Base-by-base conservation (phyloP, 169 alveolate species). In the Eimeria nieschulzi region DNA sequence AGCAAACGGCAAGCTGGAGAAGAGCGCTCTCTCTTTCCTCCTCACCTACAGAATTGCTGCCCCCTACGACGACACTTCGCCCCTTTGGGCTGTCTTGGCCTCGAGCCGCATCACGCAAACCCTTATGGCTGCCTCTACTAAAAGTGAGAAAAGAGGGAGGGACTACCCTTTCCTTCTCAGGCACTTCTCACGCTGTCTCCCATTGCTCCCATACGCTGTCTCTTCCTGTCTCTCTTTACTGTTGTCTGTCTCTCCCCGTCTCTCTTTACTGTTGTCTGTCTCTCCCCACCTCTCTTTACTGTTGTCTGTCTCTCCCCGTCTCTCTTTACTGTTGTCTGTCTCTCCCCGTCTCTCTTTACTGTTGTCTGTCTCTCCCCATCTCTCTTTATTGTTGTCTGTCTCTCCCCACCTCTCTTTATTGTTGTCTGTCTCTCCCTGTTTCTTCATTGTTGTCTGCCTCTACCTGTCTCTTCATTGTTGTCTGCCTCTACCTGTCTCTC, bases 21-120 rank as follows among this genome's bases (percentile, higher is more conserved):
- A 84, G 25, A 84, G 91, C 25, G 80, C 83, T 9, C 71, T 84
- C 12, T 55, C 91, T 7, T 84, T 84, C 33, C 66, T 84, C 5
- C 56, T 84, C 15, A 54, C 80, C n/a, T 84, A 84, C 66, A 17
- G 91, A 21, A 68, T 84, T 66, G 55, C 73, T 9, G 79, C 91
- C 9, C 91, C 83, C 19, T 26, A 70, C 73, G 91, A 84, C 23
- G 91, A 70, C 56, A 54, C 91, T 13, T 84, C 91, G 51, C 91
- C 91, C 1, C 80, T 84, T n/a, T 84, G 91, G 91, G 10, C 84
- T 7, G 91, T 84, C 70, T 33, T 84, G 46, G 91, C 84, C 7
- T 70, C 83, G 46, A 23, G 63, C 79, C 17, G 15, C 15, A 25
- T 84, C 84, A 63, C 72, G 39, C 55, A 26, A 21, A 21, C 82